Evolutionary conservation across 306 rosid species (phyloP).

Genomic region (Vicia villosa): DNA sequence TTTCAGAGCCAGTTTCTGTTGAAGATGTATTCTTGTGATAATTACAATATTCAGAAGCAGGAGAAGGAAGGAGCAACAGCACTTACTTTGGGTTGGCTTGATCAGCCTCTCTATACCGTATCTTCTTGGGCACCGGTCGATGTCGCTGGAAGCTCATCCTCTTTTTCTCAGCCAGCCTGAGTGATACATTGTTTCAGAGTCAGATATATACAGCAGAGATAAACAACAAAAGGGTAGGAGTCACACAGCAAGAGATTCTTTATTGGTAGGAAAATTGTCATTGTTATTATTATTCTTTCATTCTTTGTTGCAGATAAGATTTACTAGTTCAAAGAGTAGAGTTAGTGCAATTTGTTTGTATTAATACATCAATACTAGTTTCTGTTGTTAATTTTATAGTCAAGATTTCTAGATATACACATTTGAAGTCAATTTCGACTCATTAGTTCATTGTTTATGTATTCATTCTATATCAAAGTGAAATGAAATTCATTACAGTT

Average conservation of each 20-base stretch:
- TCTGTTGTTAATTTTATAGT: slow-evolving; percentile 37
- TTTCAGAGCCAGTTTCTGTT: slow-evolving; percentile 68
- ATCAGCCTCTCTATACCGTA: slow-evolving; percentile 74
- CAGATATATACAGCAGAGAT: slow-evolving; percentile 43
- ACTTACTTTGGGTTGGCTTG: slow-evolving; percentile 69
- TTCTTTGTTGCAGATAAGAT: slow-evolving; percentile 80
- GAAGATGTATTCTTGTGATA: slow-evolving; percentile 70
- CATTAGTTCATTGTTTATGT: slow-evolving; percentile 65
- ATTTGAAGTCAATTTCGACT: slow-evolving; percentile 47
- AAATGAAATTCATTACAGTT: slow-evolving; percentile 37
- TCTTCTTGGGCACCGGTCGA: slow-evolving; percentile 84
- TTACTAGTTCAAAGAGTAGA: slow-evolving; percentile 38
- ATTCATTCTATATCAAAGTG: slow-evolving; percentile 44
- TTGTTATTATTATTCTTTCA: slow-evolving; percentile 65
- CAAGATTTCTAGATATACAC: slow-evolving; percentile 36
- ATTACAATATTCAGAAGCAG: slow-evolving; percentile 57
- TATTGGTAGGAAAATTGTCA: slow-evolving; percentile 57
- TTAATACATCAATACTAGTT: slow-evolving; percentile 44
- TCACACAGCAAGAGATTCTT: slow-evolving; percentile 47
- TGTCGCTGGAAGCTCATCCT: slow-evolving; percentile 67
- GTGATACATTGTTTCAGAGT: slow-evolving; percentile 39
- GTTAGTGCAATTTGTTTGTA: slow-evolving; percentile 56
- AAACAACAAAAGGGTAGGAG: slow-evolving; percentile 35
- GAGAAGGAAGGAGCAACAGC: slow-evolving; percentile 56
- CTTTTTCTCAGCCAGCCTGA: slow-evolving; percentile 64